These are phyloP conservation scores for Apiospora koreana DNA, from an alignment of 2,329 filamentous ascomycete species.

Conservation along the genomic window DNA sequence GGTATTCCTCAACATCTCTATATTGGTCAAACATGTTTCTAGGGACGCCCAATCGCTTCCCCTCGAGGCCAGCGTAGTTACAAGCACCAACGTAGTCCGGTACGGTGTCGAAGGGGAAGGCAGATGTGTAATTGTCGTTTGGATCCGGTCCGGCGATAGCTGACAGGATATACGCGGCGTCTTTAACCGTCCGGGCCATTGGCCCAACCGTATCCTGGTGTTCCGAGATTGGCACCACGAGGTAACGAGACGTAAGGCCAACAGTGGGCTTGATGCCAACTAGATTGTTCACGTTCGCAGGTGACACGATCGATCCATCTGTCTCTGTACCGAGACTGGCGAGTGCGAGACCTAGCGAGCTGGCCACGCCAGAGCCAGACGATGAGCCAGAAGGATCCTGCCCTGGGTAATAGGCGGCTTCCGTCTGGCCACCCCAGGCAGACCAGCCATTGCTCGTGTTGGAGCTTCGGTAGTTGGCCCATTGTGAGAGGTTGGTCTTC, in stretches of 20 bases:
- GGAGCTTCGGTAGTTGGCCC: conserved; percentile 61
- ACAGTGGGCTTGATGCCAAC: conserved; percentile 70
- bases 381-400: conserved; percentile 65
- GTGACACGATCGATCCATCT: conserved; percentile 61
- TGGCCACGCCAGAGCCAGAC: conserved; percentile 61
- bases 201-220: conserved; percentile 68
- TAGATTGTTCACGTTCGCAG: conserved; percentile 54
- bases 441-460: conserved; percentile 66
- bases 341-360: conserved; percentile 59
- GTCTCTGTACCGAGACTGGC: conserved; percentile 65
- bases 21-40: conserved; percentile 50
- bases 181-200: conserved; percentile 65
- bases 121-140: conserved; percentile 64
- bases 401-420: conserved; percentile 60
- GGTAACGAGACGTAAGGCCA: conserved; percentile 60
- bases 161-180: conserved; percentile 63
- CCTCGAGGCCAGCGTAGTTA: conserved; percentile 50
- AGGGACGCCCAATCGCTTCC: conserved; percentile 65
- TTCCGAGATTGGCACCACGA: conserved; percentile 66
- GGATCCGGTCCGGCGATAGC: conserved; percentile 63
- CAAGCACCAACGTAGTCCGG: conserved; percentile 65
- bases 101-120: conserved; percentile 53
- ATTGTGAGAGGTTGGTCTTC: conserved; percentile 66
- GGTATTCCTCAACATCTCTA: conserved; percentile 21
- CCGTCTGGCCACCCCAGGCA: conserved; percentile 62